A percentile compares a stretch with the other conserved stretches of the same genome.
These are phyloP conservation scores for Trichoderma endophyticum DNA, from an alignment of 2,329 filamentous ascomycete genomes.

Conservation along the genomic window DNA sequence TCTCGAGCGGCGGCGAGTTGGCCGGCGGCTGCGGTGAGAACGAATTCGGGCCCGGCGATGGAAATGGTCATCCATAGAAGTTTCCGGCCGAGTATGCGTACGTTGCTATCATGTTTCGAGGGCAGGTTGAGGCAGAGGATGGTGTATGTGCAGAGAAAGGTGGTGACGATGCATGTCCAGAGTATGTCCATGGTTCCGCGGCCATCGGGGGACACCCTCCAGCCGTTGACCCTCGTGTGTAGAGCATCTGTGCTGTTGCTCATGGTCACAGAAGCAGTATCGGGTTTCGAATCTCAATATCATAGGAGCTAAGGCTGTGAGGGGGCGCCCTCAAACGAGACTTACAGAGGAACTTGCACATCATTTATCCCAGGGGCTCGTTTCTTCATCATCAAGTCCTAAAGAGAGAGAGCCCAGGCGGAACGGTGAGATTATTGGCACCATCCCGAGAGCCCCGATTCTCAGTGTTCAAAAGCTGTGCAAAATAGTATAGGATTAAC, in stretches of 20 bases:
- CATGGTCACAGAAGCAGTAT: not conserved
- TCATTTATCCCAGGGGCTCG: not conserved
- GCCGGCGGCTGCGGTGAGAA: not conserved
- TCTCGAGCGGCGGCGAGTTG: not conserved
- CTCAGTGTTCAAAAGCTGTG: not conserved
- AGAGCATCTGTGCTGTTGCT: not conserved
- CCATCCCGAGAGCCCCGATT: not conserved
- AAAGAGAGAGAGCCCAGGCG: not conserved
- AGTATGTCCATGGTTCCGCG: constrained; percentile 1
- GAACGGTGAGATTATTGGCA: not conserved
- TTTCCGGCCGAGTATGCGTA: not conserved
- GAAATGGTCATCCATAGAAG: not conserved
- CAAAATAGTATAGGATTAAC: not conserved
- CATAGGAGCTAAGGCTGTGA: not conserved
- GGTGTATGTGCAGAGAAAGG: not conserved
- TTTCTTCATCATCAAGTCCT: not conserved
- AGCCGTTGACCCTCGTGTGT: not conserved
- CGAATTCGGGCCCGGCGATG: not conserved
- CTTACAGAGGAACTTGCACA: not conserved
- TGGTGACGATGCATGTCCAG: not conserved
- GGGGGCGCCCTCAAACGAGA: not conserved
- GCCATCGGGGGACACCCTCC: not conserved
- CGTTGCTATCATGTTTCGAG: not conserved
- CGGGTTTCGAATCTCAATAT: not conserved
- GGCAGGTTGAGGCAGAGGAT: not conserved